Evolutionary conservation across 2,329 filamentous ascomycete species (phyloP).

Genomic region (Cercospora berteroae): DNA sequence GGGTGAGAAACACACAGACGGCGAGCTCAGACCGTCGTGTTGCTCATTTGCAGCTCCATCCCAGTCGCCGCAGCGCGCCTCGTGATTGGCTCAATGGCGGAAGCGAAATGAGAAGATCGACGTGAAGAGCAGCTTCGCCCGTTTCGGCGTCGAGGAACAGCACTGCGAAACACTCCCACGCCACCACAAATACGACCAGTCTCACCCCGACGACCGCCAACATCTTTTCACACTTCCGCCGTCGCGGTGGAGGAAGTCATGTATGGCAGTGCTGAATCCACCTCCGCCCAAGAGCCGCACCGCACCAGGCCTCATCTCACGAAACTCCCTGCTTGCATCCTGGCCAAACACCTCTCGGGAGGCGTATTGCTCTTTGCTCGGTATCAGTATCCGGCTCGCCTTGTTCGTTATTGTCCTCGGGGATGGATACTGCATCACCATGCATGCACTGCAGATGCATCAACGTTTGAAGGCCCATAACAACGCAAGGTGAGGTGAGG

Average conservation of each 20-base stretch:
- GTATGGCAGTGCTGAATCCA: neutral
- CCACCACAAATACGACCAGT: neutral
- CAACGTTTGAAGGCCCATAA: neutral
- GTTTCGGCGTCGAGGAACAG: neutral
- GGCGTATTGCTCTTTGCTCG: neutral
- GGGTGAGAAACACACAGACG: neutral
- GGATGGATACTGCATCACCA: neutral
- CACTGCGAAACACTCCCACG: neutral
- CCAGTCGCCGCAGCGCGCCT: neutral
- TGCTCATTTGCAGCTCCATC: slow-evolving; percentile 8
- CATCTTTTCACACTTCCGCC: neutral
- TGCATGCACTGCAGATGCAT: neutral
- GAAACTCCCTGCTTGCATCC: neutral
- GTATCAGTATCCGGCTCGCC: slow-evolving; percentile 5
- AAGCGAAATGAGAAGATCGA: neutral
- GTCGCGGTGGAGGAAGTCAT: neutral
- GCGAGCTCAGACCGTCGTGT: neutral
- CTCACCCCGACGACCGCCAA: neutral
- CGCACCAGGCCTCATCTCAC: neutral
- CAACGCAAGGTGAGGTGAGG: slow-evolving; percentile 1
- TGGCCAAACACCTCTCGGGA: neutral
- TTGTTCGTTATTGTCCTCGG: neutral
- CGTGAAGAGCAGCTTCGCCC: neutral
- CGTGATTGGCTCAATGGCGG: slow-evolving; percentile 2
- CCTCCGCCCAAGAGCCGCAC: neutral